These are phyloP conservation scores for Hippophae rhamnoides DNA, from an alignment of 306 rosid genomes.

Conservation along the genomic window DNA sequence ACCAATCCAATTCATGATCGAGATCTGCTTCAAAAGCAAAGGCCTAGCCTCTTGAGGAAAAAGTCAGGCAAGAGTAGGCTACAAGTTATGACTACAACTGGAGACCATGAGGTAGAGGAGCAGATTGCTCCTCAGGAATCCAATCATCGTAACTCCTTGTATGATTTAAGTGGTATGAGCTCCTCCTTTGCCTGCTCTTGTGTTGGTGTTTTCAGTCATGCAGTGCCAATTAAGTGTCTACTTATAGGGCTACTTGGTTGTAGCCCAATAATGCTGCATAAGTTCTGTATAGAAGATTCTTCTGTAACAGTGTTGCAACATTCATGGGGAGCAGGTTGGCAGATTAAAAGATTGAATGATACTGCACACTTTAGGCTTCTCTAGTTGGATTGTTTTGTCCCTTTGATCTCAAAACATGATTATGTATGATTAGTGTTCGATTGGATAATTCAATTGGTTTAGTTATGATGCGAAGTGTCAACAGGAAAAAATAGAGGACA, in stretches of 20 bases:
- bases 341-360: conserved; percentile 78
- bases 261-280: conserved; percentile 66
- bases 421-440: no score
- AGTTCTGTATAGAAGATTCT: conserved; percentile 87
- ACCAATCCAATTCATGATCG: conserved; percentile 60
- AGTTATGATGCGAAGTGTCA: no score
- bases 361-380: conserved; percentile 93
- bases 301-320: conserved; percentile 93
- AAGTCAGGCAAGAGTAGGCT: conserved; percentile 93
- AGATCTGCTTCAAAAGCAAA: conserved; percentile 55
- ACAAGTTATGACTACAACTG: conserved; percentile 67
- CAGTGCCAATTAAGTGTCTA: conserved; percentile 86
- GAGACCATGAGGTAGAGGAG: conserved; percentile 65
- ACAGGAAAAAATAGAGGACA: no score
- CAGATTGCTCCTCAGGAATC: conserved; percentile 50
- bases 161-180: conserved; percentile 43
- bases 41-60: conserved; percentile 62
- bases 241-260: conserved; percentile 89
- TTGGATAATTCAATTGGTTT: no score
- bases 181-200: conserved; percentile 46
- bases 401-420: no score
- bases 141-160: conserved; percentile 50
- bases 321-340: conserved; percentile 94
- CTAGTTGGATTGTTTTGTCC: conserved; percentile 17
- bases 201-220: conserved; percentile 76